Base-by-base conservation (phyloP, 805 yeast genomes). In the Yamadazyma akitaensis region DNA sequence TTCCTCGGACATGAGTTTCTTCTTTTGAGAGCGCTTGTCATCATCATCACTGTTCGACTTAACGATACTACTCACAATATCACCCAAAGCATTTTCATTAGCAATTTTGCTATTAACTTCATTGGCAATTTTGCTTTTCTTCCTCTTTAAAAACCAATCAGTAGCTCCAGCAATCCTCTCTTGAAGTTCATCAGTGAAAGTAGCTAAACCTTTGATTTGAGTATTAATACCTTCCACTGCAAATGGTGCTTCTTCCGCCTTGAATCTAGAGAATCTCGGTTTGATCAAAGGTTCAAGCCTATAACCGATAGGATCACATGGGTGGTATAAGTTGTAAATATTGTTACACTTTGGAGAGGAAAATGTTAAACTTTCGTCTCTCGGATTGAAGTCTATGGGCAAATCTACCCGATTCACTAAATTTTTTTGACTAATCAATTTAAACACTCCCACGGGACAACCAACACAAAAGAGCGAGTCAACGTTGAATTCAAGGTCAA, bases 221-320 rank as follows among this genome's bases (percentile, higher is more conserved):
- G 75, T 72, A 44, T 80, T 82, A 64, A 84, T 67, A 2, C 79
- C 77, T 39, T 70, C 68, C 7, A 65, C 63, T 0, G 80, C 79
- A 54, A 76, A 81, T 1, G 88, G 85, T 13, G 86, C 73, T 14
- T 67, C 65, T 45, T 72, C 80, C 0, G 92, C 87, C 51, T 75
- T 72, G 46, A 74, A 64, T 8, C 69, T 60, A 0, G 81, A 67
- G 52, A 83, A 72, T 49, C 59, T 64, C 17, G 75, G 70, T 49
- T 71, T 65, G 5, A 91, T 76, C 47, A 92, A 67, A 1, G 99
- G 99, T 63, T 92, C 99, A 48, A 91, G 66, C 46, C 98, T 72
- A 57, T 91, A 89, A 0, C 92, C 91, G 35, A 94, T 84, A 0
- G 97, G 96, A 60, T 92, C 99, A 53, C 95, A 84, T 0, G 92